phyloP scores from a whole-genome alignment of 805 yeast species.

The Metschnikowia proteae region DNA sequence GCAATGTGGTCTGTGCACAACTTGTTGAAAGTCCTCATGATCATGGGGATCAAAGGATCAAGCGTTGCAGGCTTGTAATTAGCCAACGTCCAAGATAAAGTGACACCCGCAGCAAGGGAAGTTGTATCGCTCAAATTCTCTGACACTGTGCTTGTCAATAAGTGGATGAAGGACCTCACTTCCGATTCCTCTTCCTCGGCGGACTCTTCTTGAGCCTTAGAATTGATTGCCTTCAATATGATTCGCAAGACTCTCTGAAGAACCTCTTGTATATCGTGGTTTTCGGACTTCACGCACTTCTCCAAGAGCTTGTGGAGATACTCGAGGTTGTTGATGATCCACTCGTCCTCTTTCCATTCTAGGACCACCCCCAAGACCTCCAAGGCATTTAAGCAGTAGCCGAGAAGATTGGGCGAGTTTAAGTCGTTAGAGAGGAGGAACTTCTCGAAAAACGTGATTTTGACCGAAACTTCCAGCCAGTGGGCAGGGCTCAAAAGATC shows the following conservation, averaged over 20 bases:
- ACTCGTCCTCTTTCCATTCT: slow-evolving; percentile 67
- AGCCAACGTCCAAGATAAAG: slow-evolving; percentile 76
- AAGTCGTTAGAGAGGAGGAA: slow-evolving; percentile 77
- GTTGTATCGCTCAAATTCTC: slow-evolving; percentile 75
- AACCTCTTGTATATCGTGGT: slow-evolving; percentile 83
- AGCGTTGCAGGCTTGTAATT: slow-evolving; percentile 67
- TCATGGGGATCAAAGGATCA: slow-evolving; percentile 68
- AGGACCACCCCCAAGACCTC: slow-evolving; percentile 83
- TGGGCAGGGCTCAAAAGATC: slow-evolving; percentile 64
- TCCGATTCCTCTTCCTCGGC: slow-evolving; percentile 56
- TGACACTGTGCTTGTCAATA: slow-evolving; percentile 63
- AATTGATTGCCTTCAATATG: slow-evolving; percentile 62
- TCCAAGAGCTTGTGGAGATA: slow-evolving; percentile 72
- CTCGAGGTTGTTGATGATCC: slow-evolving; percentile 72
- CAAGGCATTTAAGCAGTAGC: slow-evolving; percentile 83
- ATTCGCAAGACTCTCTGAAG: slow-evolving; percentile 70
- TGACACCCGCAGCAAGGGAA: slow-evolving; percentile 84
- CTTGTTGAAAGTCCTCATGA: slow-evolving; percentile 86
- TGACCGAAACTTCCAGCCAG: slow-evolving; percentile 90
- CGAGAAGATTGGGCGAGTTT: slow-evolving; percentile 61
- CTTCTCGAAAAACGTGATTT: slow-evolving; percentile 82
- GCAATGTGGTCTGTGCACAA: slow-evolving; percentile 83
- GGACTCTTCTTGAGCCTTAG: slow-evolving; percentile 36
- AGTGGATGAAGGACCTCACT: slow-evolving; percentile 55
- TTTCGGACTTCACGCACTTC: slow-evolving; percentile 75